These are phyloP conservation scores for Naganishia antarctica DNA, from an alignment of 768 basidiomycete species.

Conservation along the genomic window DNA sequence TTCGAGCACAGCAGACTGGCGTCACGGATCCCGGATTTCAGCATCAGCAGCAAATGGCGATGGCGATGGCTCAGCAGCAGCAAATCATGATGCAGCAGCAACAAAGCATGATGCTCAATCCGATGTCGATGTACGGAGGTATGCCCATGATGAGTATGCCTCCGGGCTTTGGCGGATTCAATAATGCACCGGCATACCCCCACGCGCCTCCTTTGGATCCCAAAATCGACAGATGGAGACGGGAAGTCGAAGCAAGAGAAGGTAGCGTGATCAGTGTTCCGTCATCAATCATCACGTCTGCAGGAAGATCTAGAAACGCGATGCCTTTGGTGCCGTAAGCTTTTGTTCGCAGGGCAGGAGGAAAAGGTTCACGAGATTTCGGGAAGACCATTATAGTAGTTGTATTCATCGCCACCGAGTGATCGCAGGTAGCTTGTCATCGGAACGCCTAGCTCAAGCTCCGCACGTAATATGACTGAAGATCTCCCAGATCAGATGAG, in stretches of 20 bases:
- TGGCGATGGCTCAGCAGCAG: constrained; percentile 25
- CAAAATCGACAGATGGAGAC: constrained; percentile 27
- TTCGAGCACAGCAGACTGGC: constrained; percentile 29
- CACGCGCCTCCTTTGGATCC: constrained; percentile 21
- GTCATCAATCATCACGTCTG: constrained; percentile 6
- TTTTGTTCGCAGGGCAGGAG: too few relatives aligned
- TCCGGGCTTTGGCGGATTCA: background rate
- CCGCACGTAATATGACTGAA: too few relatives aligned
- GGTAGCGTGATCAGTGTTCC: constrained; percentile 24
- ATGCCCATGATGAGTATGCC: constrained; percentile 16
- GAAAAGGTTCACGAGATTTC: background rate
- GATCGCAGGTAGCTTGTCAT: too few relatives aligned
- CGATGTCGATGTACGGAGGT: constrained; percentile 24
- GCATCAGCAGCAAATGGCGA: constrained; percentile 24
- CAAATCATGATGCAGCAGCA: constrained; percentile 32
- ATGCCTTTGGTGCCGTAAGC: background rate
- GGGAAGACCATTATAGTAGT: too few relatives aligned
- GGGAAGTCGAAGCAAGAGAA: constrained; percentile 25
- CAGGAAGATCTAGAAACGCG: background rate
- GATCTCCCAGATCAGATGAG: too few relatives aligned
- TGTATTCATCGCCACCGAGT: too few relatives aligned
- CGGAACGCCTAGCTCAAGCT: too few relatives aligned
- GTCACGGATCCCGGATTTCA: constrained; percentile 4
- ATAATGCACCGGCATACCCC: constrained; percentile 23
- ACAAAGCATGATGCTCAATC: constrained; percentile 30